phyloP scores from a whole-genome alignment of 2,329 filamentous ascomycete species.

The Penicillium sp. region DNA sequence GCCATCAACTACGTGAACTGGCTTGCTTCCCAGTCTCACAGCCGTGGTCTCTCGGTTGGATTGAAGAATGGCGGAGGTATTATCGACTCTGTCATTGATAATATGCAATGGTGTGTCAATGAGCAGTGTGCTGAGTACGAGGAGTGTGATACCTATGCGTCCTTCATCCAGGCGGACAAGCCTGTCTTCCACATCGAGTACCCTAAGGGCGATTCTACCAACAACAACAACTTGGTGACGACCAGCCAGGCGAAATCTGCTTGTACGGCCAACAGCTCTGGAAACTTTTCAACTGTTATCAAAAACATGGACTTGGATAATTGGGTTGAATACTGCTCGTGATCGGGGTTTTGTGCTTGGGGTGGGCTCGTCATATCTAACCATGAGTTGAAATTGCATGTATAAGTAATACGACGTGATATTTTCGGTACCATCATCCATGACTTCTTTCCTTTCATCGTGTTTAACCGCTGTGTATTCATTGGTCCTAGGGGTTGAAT shows the following conservation, averaged over 20 bases:
- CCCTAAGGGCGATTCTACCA: conserved; percentile 51
- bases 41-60: conserved; percentile 60
- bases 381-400: background rate
- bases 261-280: conserved; percentile 51
- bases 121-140: conserved; percentile 65
- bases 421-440: background rate
- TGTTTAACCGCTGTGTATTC: background rate
- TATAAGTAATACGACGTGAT: conserved; percentile 9
- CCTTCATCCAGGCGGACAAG: conserved; percentile 61
- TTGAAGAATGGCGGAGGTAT: conserved; percentile 69
- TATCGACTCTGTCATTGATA: conserved; percentile 51
- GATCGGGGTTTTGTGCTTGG: background rate
- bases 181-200: conserved; percentile 76
- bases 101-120: conserved; percentile 67
- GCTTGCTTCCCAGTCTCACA: conserved; percentile 56
- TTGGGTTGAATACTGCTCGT: conserved; percentile 59
- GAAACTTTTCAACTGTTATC: conserved; percentile 62
- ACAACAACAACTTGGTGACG: conserved; percentile 37
- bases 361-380: background rate
- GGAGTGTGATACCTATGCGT: conserved; percentile 60
- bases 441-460: background rate
- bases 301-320: conserved; percentile 65
- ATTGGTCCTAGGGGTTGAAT: background rate
- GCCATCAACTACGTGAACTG: conserved; percentile 61
- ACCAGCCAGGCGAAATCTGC: conserved; percentile 38